phyloP scores from a whole-genome alignment of 306 rosid species.

The Vigna hirtella region DNA sequence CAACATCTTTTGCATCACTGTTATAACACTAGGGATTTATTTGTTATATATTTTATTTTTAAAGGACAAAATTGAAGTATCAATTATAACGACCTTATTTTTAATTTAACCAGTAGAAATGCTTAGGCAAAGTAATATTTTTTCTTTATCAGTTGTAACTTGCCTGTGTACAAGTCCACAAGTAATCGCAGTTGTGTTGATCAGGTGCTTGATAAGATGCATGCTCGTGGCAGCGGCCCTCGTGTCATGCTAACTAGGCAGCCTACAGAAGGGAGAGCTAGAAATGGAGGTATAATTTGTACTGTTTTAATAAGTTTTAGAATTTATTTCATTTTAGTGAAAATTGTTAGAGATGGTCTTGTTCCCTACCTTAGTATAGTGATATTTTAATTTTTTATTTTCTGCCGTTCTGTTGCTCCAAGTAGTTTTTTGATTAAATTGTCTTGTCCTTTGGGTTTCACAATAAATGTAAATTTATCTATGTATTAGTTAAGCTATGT shows the following conservation, averaged over 20 bases:
- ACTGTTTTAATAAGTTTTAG: slow-evolving; percentile 19
- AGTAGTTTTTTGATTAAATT: no score
- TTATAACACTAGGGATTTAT: neutral
- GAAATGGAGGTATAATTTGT: slow-evolving; percentile 79
- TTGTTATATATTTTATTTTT: neutral
- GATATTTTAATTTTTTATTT: slow-evolving; percentile 14
- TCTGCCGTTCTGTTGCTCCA: neutral
- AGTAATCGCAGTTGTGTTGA: slow-evolving; percentile 33
- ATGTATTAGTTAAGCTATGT: neutral
- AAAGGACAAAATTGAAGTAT: neutral
- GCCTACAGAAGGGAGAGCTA: slow-evolving; percentile 95
- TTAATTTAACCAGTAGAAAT: neutral
- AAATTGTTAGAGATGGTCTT: neutral
- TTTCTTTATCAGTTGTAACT: neutral
- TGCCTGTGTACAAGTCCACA: slow-evolving; percentile 27
- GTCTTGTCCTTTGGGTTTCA: no score
- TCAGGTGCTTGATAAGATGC: slow-evolving; percentile 95
- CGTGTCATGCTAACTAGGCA: slow-evolving; percentile 80
- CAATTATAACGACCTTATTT: neutral
- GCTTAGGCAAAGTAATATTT: slow-evolving; percentile 1
- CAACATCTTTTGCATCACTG: neutral
- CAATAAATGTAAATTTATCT: no score
- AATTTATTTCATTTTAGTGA: slow-evolving; percentile 12
- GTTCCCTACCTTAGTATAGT: neutral
- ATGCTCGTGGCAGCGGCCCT: slow-evolving; percentile 93